These are phyloP conservation scores for Magnusiomyces paraingens DNA, from an alignment of 1,139 yeast species.

Conservation along the genomic window DNA sequence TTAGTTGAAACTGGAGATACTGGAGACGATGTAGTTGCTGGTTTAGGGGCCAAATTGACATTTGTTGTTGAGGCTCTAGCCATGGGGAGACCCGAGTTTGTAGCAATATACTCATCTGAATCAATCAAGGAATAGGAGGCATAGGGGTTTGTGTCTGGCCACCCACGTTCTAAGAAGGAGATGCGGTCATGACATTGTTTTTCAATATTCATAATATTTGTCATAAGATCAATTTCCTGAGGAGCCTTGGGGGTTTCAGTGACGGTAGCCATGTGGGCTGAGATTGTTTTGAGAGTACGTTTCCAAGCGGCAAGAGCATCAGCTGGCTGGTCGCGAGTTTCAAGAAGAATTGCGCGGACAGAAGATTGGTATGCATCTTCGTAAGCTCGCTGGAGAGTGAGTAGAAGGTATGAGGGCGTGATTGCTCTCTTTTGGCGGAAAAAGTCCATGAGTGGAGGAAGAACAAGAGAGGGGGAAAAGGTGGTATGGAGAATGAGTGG, in stretches of 20 bases:
- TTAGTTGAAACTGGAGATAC: background rate
- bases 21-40: background rate
- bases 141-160: conserved; percentile 15
- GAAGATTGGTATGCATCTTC: conserved; percentile 36
- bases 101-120: background rate
- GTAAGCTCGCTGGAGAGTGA: conserved; percentile 29
- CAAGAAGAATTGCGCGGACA: conserved; percentile 33
- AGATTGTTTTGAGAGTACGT: conserved; percentile 27
- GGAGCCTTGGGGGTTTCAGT: conserved; percentile 27
- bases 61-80: background rate
- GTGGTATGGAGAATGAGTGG: too few relatives aligned
- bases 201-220: conserved; percentile 33
- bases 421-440: conserved; percentile 9
- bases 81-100: background rate
- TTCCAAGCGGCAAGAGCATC: conserved; percentile 32
- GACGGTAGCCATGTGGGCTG: conserved; percentile 27
- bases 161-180: conserved; percentile 21
- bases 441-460: conserved; percentile 10
- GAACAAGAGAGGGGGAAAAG: too few relatives aligned
- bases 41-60: background rate
- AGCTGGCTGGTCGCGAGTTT: conserved; percentile 29
- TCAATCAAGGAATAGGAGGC: conserved; percentile 8
- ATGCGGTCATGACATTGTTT: conserved; percentile 36
- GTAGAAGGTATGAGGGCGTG: conserved; percentile 6
- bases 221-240: conserved; percentile 31